These are phyloP conservation scores for Scalesia atractyloides DNA, from an alignment of 129 eudicot genomes.

Conservation along the genomic window DNA sequence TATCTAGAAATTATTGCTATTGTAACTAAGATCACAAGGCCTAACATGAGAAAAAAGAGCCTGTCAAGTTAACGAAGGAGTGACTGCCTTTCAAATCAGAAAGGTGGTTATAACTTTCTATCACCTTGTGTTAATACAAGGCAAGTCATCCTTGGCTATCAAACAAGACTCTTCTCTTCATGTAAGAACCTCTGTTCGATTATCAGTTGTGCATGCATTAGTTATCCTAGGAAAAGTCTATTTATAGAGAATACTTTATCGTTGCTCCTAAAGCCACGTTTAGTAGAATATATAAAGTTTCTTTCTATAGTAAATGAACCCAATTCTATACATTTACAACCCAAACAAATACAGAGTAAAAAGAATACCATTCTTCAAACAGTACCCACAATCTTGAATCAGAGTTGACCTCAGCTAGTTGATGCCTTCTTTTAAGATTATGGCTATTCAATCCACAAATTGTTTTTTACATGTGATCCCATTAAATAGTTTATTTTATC, in stretches of 20 bases:
- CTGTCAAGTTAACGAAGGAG: conserved; percentile 31
- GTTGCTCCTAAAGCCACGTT: background rate
- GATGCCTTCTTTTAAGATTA: conserved; percentile 11
- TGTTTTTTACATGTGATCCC: background rate
- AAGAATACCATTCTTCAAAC: conserved; percentile 22
- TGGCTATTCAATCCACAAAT: background rate
- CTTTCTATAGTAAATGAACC: conserved; percentile 17
- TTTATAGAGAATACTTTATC: conserved; percentile 11
- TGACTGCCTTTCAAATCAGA: conserved; percentile 26
- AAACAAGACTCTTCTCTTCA: conserved; percentile 36
- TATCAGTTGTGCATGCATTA: background rate
- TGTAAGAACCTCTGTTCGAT: conserved; percentile 17
- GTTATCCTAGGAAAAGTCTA: background rate
- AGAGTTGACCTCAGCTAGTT: conserved; percentile 25
- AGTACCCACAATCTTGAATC: conserved; percentile 10
- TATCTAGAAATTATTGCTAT: background rate
- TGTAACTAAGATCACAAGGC: conserved; percentile 8
- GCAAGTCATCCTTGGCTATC: conserved; percentile 43
- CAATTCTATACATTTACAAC: conserved; percentile 15
- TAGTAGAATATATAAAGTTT: conserved; percentile 19
- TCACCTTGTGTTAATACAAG: conserved; percentile 23
- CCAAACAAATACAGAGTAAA: background rate
- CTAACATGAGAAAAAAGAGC: conserved; percentile 35
- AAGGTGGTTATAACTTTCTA: background rate
- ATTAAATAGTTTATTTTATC: background rate